phyloP scores from a whole-genome alignment of 2,329 filamentous ascomycete genomes.

The Fonsecaea nubica region DNA sequence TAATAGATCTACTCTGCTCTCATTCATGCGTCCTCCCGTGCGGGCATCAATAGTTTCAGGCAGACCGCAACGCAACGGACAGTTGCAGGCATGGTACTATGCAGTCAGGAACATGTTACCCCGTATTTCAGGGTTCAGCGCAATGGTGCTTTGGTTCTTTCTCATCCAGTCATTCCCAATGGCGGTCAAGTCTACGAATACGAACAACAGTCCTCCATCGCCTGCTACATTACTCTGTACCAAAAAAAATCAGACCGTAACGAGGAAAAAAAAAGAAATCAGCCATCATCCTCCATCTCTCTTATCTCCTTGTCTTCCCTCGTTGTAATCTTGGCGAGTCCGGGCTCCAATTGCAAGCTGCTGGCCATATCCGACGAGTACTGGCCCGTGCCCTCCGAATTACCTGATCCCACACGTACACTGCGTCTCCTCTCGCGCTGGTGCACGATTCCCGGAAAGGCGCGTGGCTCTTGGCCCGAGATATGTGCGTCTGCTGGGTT shows the following conservation, averaged over 20 bases:
- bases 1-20: neutral
- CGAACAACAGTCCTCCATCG: neutral
- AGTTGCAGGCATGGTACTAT: neutral
- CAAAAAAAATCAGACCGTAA: neutral
- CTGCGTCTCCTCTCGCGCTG: conserved; percentile 45
- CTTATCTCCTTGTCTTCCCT: conserved; percentile 35
- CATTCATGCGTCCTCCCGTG: conserved; percentile 15
- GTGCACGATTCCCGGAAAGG: conserved; percentile 53
- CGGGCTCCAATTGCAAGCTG: conserved; percentile 38
- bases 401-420: conserved; percentile 36
- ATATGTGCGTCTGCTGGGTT: conserved; percentile 34
- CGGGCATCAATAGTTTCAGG: conserved; percentile 17
- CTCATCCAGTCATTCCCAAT: neutral
- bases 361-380: conserved; percentile 32
- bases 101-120: neutral
- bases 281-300: conserved; percentile 30
- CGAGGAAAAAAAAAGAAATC: neutral
- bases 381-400: conserved; percentile 34
- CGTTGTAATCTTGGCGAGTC: conserved; percentile 37
- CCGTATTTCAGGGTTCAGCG: conserved; percentile 4
- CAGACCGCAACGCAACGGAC: conserved; percentile 1
- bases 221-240: neutral
- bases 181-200: conserved; percentile 6
- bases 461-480: conserved; percentile 46
- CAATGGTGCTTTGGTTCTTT: neutral